Percentiles rank a stretch among this genome's conserved stretches.
phyloP scores from a whole-genome alignment of 2,329 filamentous ascomycete species.

The Alternaria conjuncta region DNA sequence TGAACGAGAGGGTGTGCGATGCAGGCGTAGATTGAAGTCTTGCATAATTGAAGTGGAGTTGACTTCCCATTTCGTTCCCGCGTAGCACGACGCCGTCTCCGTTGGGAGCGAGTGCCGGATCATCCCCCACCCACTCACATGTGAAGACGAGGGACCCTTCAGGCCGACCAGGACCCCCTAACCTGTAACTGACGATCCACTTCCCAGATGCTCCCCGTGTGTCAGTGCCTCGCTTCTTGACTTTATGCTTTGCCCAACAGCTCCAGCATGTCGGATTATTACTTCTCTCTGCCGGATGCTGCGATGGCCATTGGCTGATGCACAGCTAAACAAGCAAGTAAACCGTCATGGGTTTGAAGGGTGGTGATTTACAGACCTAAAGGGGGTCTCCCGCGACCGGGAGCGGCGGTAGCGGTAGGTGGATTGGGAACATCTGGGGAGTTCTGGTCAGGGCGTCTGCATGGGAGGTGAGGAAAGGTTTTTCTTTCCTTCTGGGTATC shows the following conservation, averaged over 20 bases:
- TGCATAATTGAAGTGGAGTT: slow-evolving; percentile 4
- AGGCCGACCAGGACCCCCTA: background rate
- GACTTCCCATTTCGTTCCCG: slow-evolving; percentile 3
- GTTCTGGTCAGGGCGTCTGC: background rate
- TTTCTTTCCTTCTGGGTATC: background rate
- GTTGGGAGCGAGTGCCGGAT: background rate
- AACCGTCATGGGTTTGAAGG: slow-evolving; percentile 1
- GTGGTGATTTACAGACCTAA: background rate
- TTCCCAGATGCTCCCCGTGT: slow-evolving; percentile 1
- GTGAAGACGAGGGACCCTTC: background rate
- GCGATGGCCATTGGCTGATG: background rate
- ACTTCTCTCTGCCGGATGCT: background rate
- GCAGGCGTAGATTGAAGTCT: background rate
- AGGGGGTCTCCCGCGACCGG: slow-evolving; percentile 1
- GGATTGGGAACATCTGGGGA: slow-evolving; percentile 4
- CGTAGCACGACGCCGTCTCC: background rate
- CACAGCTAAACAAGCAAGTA: background rate
- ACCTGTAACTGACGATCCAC: slow-evolving; percentile 4
- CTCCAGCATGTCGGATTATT: background rate
- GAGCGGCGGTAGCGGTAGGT: slow-evolving; percentile 8
- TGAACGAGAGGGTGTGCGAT: background rate
- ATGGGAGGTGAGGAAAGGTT: background rate
- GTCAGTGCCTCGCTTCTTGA: slow-evolving; percentile 1
- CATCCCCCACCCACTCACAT: background rate
- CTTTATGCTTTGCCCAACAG: slow-evolving; percentile 7